Evolutionary conservation across 139 green algal species (phyloP).

Genomic region (Chlamydomonas sp.): DNA sequence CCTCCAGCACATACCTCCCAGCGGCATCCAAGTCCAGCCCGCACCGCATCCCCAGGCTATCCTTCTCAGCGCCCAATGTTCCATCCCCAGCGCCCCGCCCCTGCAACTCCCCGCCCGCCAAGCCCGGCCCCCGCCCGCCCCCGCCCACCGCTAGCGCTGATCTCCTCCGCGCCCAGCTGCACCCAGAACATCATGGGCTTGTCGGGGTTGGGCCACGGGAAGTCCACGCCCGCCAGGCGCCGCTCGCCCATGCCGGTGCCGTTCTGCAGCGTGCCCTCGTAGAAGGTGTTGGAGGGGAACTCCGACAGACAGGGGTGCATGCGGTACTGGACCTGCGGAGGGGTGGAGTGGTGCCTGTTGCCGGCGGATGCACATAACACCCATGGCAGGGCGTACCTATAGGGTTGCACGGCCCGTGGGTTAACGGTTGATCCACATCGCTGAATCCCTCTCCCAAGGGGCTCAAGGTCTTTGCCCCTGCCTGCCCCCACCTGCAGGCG

Average conservation of each 20-base stretch:
- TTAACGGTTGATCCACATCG: too few species aligned
- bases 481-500: slow-evolving; percentile 79
- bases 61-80: background rate
- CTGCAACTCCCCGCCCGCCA: background rate
- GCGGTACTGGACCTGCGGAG: slow-evolving; percentile 92
- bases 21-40: background rate
- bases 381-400: too few species aligned
- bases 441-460: too few species aligned
- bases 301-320: slow-evolving; percentile 97
- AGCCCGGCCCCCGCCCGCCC: background rate
- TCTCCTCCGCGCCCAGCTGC: slow-evolving; percentile 87
- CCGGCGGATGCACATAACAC: background rate
- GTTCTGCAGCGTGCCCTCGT: slow-evolving; percentile 97
- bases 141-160: slow-evolving; percentile 59
- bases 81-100: background rate
- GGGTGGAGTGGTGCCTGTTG: background rate
- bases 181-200: slow-evolving; percentile 96
- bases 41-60: background rate
- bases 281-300: slow-evolving; percentile 98
- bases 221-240: slow-evolving; percentile 47
- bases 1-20: too few species aligned
- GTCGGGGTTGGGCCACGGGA: slow-evolving; percentile 72
- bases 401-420: too few species aligned
- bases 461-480: too few species aligned
- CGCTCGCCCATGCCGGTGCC: slow-evolving; percentile 65